Evolutionary conservation across 2,329 filamentous ascomycete genomes (phyloP).

Genomic region (Aspergillus pseudonomiae): DNA sequence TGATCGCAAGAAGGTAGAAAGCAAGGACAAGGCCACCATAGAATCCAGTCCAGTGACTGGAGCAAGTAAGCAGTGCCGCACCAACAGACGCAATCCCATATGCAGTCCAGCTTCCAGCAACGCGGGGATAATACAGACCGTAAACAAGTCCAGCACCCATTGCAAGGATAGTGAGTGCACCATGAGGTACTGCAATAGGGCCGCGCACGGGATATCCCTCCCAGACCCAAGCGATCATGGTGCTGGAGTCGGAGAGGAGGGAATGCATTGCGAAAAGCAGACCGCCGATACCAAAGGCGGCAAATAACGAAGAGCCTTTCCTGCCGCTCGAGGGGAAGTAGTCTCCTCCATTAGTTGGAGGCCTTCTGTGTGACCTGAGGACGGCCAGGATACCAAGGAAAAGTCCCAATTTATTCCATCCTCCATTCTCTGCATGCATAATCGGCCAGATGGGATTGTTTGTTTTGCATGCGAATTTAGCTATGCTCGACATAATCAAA

Average conservation of each 20-base stretch:
- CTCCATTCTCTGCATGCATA: constrained; percentile 85
- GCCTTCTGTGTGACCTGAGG: constrained; percentile 71
- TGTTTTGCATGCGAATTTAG: constrained; percentile 90
- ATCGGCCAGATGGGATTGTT: constrained; percentile 98
- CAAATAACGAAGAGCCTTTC: constrained; percentile 69
- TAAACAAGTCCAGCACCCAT: constrained; percentile 82
- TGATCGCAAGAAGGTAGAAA: constrained; percentile 78
- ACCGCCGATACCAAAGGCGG: constrained; percentile 78
- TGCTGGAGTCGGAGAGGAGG: constrained; percentile 92
- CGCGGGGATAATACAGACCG: constrained; percentile 71
- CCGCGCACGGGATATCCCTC: constrained; percentile 91
- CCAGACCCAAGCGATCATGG: constrained; percentile 99
- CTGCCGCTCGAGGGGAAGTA: constrained; percentile 56
- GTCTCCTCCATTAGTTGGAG: constrained; percentile 55
- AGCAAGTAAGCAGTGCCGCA: constrained; percentile 75
- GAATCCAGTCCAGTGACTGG: constrained; percentile 84
- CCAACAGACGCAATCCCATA: constrained; percentile 79
- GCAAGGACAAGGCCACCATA: constrained; percentile 77
- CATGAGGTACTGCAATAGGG: constrained; percentile 86
- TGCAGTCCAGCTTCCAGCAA: constrained; percentile 76
- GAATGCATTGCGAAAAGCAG: constrained; percentile 90
- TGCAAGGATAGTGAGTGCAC: constrained; percentile 78
- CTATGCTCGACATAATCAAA: constrained; percentile 79
- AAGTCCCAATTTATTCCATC: constrained; percentile 86
- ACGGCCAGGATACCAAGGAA: constrained; percentile 74